Evolutionary conservation across 441 rosid genomes (phyloP), one percentile per base, ranked within the genome.

Genomic region (Metrosideros polymorpha): DNA sequence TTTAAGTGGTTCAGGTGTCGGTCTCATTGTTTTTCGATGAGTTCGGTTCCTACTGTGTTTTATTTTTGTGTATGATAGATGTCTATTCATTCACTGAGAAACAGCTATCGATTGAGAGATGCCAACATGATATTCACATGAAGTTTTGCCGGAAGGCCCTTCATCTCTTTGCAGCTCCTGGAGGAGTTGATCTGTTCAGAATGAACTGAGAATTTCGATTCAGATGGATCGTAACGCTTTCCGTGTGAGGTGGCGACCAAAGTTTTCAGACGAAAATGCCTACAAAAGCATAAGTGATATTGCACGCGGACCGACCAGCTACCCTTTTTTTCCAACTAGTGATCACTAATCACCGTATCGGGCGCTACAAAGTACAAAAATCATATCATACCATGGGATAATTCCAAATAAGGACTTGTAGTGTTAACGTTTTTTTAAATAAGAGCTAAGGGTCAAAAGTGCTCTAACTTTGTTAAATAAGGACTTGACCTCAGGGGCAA

Each of bases 1-100:
- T 66, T 19, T 9, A 1, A 6, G 45, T 9, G 77, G 77, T 66
- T 66, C 14, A 6, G 4, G 24, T 19, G 39, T 8, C 4, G 13
- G 12, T 1, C 43, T 32, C 27, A 10, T 63, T 61, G 75, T 30
- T 32, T 63, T 63, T 19, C 1, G 45, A 63, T 63, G 77, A 8
- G 77, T 32, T 5, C 32, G 43, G 77, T 9, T 61, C 43, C 24
- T 5, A 35, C 4, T 66, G 4, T 63, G 27, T 56, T 19, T 1
- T 19, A 0, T 19, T 66, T 32, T 63, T 63, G 42, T 4, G 75
- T 9, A 30, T 17, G 42, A 7, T 15, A 18, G 30, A 30, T 29
- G 75, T 2, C 1, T 1, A 32, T 61, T 61, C 24, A 4, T 3
- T 61, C 39, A 3, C 76, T 63, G 18, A 0, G 77, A 66, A 0